A percentile compares a stretch with the other conserved stretches of the same genome.
Evolutionary conservation across 495 filamentous ascomycete genomes (phyloP).

Genomic region (Cercophora scortea): DNA sequence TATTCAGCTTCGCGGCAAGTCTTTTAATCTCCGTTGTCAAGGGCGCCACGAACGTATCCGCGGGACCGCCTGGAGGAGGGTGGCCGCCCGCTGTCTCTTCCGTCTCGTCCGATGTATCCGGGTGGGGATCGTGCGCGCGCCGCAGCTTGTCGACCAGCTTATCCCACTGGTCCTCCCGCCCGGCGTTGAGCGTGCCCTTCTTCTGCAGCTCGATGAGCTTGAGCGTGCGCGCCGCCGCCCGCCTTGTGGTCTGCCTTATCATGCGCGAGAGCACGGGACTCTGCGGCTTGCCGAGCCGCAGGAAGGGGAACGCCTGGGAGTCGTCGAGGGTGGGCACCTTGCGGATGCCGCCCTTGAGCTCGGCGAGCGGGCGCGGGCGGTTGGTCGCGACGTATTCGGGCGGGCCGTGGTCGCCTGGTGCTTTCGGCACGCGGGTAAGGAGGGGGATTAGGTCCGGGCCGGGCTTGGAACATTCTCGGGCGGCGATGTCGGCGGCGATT

Average conservation of each 20-base stretch:
- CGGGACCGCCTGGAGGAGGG: too few species aligned
- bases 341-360: conserved; percentile 43
- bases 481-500: neutral
- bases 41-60: too few species aligned
- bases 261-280: conserved; percentile 47
- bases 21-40: too few species aligned
- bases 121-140: neutral
- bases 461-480: conserved; percentile 1
- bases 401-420: conserved; percentile 20
- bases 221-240: conserved; percentile 35
- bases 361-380: conserved; percentile 35
- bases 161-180: conserved; percentile 2
- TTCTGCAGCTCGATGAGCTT: conserved; percentile 3
- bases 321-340: conserved; percentile 50
- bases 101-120: conserved; percentile 11
- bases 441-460: conserved; percentile 20
- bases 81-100: conserved; percentile 15
- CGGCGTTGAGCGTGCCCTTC: neutral
- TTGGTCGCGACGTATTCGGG: conserved; percentile 33
- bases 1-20: too few species aligned
- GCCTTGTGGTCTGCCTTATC: conserved; percentile 47
- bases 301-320: conserved; percentile 55
- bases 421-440: conserved; percentile 19
- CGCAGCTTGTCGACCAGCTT: conserved; percentile 10
- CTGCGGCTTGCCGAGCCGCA: conserved; percentile 66